Percentiles rank a stretch among this genome's conserved stretches.
Conservation (phyloP, 1,284 basidiomycete species). For the Takashimella tepidaria region DNA sequence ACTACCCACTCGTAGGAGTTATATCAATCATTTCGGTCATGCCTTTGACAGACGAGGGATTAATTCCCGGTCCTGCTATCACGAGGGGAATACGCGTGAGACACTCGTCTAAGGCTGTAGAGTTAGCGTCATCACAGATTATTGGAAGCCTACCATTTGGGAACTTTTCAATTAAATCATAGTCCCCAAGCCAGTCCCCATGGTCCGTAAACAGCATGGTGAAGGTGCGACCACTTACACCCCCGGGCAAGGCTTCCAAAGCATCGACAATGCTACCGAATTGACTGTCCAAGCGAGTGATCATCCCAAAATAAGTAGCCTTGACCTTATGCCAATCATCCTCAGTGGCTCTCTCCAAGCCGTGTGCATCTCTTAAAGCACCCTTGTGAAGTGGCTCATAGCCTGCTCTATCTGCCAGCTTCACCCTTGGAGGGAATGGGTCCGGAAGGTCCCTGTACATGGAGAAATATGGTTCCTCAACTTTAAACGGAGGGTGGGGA, state of each 20-base stretch:
- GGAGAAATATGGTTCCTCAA: conserved; percentile 5
- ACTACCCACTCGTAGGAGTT: too few species aligned
- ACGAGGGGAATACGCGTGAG: conserved; percentile 4
- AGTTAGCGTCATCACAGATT: too few species aligned
- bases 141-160: too few species aligned
- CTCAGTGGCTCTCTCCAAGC: conserved; percentile 9
- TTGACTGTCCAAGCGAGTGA: conserved; percentile 9
- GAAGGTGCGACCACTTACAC: too few species aligned
- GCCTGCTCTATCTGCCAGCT: conserved; percentile 4
- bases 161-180: conserved; percentile 9
- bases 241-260: too few species aligned
- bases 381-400: conserved; percentile 9
- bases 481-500: conserved; percentile 7
- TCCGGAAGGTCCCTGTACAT: conserved; percentile 4
- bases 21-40: conserved; percentile 11
- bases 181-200: conserved; percentile 9
- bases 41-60: too few species aligned
- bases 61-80: conserved; percentile 5
- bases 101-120: conserved; percentile 6
- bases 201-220: conserved; percentile 13
- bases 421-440: conserved; percentile 4
- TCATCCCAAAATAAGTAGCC: conserved; percentile 11
- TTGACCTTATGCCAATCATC: conserved; percentile 10
- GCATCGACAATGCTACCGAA: conserved; percentile 1
- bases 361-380: conserved; percentile 6